These are phyloP conservation scores for Trifolium pratense DNA, from an alignment of 306 rosid genomes.

Conservation along the genomic window DNA sequence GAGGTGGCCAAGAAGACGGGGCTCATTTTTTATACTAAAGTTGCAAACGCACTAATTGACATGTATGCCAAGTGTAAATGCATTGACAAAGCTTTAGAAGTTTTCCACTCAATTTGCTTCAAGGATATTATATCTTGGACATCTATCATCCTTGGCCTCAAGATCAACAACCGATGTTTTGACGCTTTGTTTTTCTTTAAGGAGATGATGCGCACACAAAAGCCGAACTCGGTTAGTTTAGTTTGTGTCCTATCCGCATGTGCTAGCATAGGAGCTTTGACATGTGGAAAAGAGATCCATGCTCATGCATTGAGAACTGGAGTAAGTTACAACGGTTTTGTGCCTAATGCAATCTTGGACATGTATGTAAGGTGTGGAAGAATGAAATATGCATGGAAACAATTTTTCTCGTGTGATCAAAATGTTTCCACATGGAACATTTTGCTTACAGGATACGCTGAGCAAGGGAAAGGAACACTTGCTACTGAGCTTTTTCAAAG, in stretches of 20 bases:
- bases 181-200: constrained; percentile 74
- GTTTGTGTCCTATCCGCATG: constrained; percentile 72
- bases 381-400: constrained; percentile 71
- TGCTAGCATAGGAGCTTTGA: constrained; percentile 82
- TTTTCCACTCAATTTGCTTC: constrained; percentile 64
- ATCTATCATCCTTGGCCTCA: constrained; percentile 82
- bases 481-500: constrained; percentile 62
- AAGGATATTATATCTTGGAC: constrained; percentile 86
- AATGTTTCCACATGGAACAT: constrained; percentile 85
- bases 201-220: constrained; percentile 65
- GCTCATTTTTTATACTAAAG: constrained; percentile 62
- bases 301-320: constrained; percentile 90
- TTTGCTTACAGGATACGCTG: constrained; percentile 79
- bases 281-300: constrained; percentile 87
- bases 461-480: constrained; percentile 63
- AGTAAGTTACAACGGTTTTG: constrained; percentile 64
- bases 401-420: constrained; percentile 61
- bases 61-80: constrained; percentile 84
- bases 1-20: constrained; percentile 72
- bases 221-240: constrained; percentile 78
- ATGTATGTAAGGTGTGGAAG: constrained; percentile 94
- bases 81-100: constrained; percentile 76
- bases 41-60: constrained; percentile 79
- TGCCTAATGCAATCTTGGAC: constrained; percentile 87
- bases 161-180: constrained; percentile 71